Evolutionary conservation across 306 rosid genomes (phyloP), one percentile per base, ranked within the genome.

Genomic region (Gillenia trifoliata): DNA sequence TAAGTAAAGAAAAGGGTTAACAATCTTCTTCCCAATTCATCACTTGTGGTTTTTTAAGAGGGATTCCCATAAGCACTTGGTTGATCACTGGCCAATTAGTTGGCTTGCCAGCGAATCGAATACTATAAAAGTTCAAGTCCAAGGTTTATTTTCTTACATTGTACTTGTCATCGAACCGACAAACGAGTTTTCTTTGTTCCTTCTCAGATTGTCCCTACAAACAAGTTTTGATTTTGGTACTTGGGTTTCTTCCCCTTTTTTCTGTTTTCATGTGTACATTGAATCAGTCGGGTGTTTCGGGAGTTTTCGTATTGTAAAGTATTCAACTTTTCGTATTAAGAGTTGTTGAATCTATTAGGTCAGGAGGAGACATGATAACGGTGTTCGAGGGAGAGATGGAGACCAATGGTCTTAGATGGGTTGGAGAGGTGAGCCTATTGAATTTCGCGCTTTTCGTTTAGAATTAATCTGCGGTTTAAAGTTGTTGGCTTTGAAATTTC

Each of bases 311-410:
- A n/a, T n/a, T n/a, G n/a, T n/a, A n/a, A n/a, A n/a, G n/a, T n/a
- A n/a, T n/a, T n/a, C n/a, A n/a, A n/a, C n/a, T n/a, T n/a, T n/a
- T n/a, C n/a, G n/a, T n/a, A n/a, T n/a, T n/a, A n/a, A n/a, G n/a
- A n/a, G n/a, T n/a, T n/a, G n/a, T n/a, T n/a, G 19, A 4, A 12
- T 57, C 28, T 57, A 26, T 41, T 5, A 12, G 22, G 74, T 38
- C 15, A 28, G n/a, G 17, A 22, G 43, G 61, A 29, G 31, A 30
- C 50, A 19, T 43, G 3, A 38, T 34, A 36, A 71, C 68, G 57
- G 75, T 64, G 69, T 45, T 75, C 73, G 56, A 13, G 26, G 75
- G 71, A 70, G 75, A 61, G 31, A 23, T 65, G 54, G 79, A 71
- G 57, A 12, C 64, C 41, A 65, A 55, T 34, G 60, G 57, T 47